Evolutionary conservation across 495 filamentous ascomycete species (phyloP).

Genomic region (Aspergillus kassunensis): DNA sequence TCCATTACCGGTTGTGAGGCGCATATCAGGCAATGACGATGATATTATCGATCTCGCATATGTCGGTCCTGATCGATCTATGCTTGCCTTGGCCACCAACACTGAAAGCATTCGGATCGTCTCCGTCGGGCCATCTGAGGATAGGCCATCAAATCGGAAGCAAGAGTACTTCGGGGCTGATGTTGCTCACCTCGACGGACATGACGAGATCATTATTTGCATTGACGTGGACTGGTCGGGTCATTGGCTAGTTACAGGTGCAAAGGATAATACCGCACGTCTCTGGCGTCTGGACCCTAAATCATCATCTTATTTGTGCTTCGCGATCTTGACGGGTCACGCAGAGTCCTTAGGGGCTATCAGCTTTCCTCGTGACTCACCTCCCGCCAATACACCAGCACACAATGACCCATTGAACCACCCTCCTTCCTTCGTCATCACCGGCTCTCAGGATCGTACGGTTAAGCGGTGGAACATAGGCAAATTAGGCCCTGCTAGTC

Average conservation of each 20-base stretch:
- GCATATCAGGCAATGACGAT: slow-evolving; percentile 94
- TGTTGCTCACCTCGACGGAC: slow-evolving; percentile 76
- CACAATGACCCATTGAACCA: slow-evolving; percentile 64
- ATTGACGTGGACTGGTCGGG: slow-evolving; percentile 94
- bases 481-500: slow-evolving; percentile 36
- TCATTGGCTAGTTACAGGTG: slow-evolving; percentile 90
- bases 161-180: slow-evolving; percentile 80
- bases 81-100: slow-evolving; percentile 90
- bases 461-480: slow-evolving; percentile 85
- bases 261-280: slow-evolving; percentile 92
- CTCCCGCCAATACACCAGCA: slow-evolving; percentile 61
- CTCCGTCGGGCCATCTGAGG: slow-evolving; percentile 49
- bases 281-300: slow-evolving; percentile 85
- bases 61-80: slow-evolving; percentile 69
- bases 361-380: slow-evolving; percentile 65
- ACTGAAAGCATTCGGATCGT: slow-evolving; percentile 89
- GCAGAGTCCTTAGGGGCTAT: slow-evolving; percentile 94
- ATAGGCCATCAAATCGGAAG: slow-evolving; percentile 27
- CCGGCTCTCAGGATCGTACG: slow-evolving; percentile 91
- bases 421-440: slow-evolving; percentile 78
- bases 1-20: slow-evolving; percentile 53
- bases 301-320: slow-evolving; percentile 69
- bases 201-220: slow-evolving; percentile 93
- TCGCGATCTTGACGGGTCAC: slow-evolving; percentile 80
- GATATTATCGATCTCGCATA: slow-evolving; percentile 93